Evolutionary conservation across 805 yeast genomes (phyloP), one percentile per base, ranked within the genome.

Genomic region (Saccharomycopsis sp.): DNA sequence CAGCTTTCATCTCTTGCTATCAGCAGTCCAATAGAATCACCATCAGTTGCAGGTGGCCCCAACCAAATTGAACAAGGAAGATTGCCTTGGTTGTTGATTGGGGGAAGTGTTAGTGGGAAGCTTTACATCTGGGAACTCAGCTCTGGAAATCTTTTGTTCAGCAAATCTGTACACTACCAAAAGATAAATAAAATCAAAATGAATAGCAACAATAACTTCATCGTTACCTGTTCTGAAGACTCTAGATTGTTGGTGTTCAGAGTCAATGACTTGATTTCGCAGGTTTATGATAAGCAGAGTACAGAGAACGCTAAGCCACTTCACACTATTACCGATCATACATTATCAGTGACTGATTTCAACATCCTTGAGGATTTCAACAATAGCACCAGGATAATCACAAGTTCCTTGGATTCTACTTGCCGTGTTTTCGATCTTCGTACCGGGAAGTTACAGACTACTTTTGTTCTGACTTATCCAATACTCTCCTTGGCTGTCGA

Each of bases 81-180:
- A 47, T 53, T 69, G 29, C 80, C 81, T 16, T 79, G 81, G 69
- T 55, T 83, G 30, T 58, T 92, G 19, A 79, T 76, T 5, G 94
- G 80, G 33, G 87, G 89, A 45, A 69, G 92, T 39, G 55, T 65
- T 44, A 54, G 79, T n/a, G 97, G 97, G 9, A 73, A 77, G 49
- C 48, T 92, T 12, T 82, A 82, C 54, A 58, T 88, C 1, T 89
- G 97, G 97, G 95, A 86, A 52, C 55, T 88, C 38, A 59, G 68
- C 7, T 80, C 92, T 2, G 97, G 97, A 0, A 60, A 73, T 18
- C 65, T 92, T 35, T 53, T 88, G 18, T 65, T 73, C 35, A 94
- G 76, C 3, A 76, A 75, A 53, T 88, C 83, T 38, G 52, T 57
- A 53, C 97, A 89, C 61, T 89, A 85, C 58, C 96, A 89, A 60